Percentiles rank a stretch among this genome's conserved stretches.
These are phyloP conservation scores for Monilinia laxa DNA, from an alignment of 2,329 filamentous ascomycete species.

Conservation along the genomic window DNA sequence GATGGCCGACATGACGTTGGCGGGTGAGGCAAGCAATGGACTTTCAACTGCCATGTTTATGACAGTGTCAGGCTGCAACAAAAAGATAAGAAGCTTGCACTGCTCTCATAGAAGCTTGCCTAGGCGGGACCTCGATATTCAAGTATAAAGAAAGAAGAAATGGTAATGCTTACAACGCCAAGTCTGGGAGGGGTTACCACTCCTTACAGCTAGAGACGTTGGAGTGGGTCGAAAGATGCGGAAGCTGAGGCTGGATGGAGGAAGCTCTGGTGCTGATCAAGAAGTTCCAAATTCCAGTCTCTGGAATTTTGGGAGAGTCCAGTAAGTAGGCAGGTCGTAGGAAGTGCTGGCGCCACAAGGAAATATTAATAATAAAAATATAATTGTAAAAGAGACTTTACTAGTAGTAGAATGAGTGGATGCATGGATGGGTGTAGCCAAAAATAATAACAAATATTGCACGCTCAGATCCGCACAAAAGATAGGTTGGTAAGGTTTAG, in stretches of 20 bases:
- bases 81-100: conserved; percentile 16
- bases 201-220: conserved; percentile 20
- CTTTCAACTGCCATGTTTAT: conserved; percentile 58
- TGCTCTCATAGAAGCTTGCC: conserved; percentile 1
- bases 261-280: conserved; percentile 14
- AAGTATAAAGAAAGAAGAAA: conserved; percentile 22
- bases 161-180: conserved; percentile 22
- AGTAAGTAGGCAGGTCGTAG: too few species aligned
- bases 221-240: conserved; percentile 12
- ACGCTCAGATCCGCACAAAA: not conserved
- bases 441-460: conserved; percentile 15
- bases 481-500: conserved; percentile 1
- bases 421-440: conserved; percentile 21
- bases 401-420: conserved; percentile 16
- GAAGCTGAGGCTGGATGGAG: conserved; percentile 20
- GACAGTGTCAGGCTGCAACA: conserved; percentile 4
- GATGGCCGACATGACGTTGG: conserved; percentile 55
- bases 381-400: conserved; percentile 10
- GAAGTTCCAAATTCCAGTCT: conserved; percentile 4
- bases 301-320: not conserved
- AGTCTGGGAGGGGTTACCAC: conserved; percentile 19
- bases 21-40: conserved; percentile 62
- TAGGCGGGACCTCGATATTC: conserved; percentile 1
- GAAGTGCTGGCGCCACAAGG: conserved; percentile 17
- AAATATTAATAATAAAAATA: not conserved